A percentile compares a stretch with the other conserved stretches of the same genome.
These are phyloP conservation scores for Cryptosporidium felis DNA, from an alignment of 169 alveolate species.

Conservation along the genomic window DNA sequence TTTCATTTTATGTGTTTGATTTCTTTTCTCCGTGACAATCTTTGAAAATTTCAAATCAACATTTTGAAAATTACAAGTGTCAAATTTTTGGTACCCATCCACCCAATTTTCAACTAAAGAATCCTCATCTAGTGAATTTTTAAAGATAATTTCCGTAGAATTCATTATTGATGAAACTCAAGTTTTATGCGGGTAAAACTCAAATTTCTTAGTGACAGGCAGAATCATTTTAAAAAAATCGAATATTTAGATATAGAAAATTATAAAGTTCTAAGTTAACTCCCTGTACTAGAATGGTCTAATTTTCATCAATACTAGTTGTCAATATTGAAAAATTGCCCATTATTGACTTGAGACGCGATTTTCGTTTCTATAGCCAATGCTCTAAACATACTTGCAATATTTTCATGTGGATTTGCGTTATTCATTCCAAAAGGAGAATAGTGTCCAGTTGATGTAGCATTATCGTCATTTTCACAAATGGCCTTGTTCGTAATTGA, in stretches of 20 bases:
- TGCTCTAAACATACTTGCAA: conserved; percentile 55
- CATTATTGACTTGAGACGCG: conserved; percentile 42
- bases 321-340: conserved; percentile 36
- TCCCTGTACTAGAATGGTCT: too few relatives aligned
- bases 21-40: too few relatives aligned
- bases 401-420: conserved; percentile 57
- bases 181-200: too few relatives aligned
- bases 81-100: neutral
- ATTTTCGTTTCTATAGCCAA: conserved; percentile 41
- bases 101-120: conserved; percentile 25
- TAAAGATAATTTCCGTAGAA: neutral
- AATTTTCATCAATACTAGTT: too few relatives aligned
- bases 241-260: too few relatives aligned
- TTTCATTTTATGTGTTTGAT: too few relatives aligned
- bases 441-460: conserved; percentile 21
- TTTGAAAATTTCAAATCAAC: too few relatives aligned
- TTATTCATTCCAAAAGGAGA: conserved; percentile 54
- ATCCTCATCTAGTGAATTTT: conserved; percentile 23
- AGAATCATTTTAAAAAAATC: too few relatives aligned
- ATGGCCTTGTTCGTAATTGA: neutral
- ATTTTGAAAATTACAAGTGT: neutral
- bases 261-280: too few relatives aligned
- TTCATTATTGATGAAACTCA: neutral
- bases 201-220: too few relatives aligned
- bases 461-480: neutral